Evolutionary conservation across 768 basidiomycete genomes (phyloP).

Genomic region (Fomitopsis serialis): DNA sequence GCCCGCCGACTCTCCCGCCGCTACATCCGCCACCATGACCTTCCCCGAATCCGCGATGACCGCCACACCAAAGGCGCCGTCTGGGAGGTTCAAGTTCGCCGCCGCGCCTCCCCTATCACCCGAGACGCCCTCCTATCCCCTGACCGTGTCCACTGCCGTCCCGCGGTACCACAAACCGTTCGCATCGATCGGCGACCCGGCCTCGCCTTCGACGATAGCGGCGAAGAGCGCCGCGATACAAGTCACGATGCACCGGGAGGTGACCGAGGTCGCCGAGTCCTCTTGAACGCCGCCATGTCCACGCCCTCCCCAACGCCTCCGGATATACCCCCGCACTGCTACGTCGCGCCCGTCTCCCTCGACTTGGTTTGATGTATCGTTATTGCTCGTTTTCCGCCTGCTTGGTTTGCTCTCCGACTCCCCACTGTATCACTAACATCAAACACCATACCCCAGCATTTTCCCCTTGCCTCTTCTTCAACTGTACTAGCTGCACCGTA

Average conservation of each 20-base stretch:
- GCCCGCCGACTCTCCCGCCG: neutral
- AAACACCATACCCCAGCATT: neutral
- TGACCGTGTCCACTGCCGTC: neutral
- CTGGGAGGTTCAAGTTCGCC: neutral
- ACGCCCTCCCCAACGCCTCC: neutral
- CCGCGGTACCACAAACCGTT: constrained; percentile 12
- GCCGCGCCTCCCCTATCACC: neutral
- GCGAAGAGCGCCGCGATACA: neutral
- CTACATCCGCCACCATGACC: neutral
- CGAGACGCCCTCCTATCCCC: neutral
- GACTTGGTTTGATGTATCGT: neutral
- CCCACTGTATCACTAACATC: neutral
- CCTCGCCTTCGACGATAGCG: neutral
- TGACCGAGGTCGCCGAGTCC: neutral
- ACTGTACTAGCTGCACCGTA: too few species aligned
- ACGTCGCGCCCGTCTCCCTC: neutral
- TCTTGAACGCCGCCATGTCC: neutral
- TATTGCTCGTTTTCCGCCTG: neutral
- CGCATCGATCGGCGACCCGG: constrained; percentile 2
- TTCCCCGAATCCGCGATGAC: neutral
- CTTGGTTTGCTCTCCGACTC: neutral
- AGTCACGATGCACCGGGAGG: neutral
- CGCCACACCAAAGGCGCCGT: neutral
- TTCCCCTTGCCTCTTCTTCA: neutral
- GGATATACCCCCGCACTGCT: too few species aligned